Evolutionary conservation across 805 yeast genomes (phyloP).

Genomic region (Yarrowia osloensis): DNA sequence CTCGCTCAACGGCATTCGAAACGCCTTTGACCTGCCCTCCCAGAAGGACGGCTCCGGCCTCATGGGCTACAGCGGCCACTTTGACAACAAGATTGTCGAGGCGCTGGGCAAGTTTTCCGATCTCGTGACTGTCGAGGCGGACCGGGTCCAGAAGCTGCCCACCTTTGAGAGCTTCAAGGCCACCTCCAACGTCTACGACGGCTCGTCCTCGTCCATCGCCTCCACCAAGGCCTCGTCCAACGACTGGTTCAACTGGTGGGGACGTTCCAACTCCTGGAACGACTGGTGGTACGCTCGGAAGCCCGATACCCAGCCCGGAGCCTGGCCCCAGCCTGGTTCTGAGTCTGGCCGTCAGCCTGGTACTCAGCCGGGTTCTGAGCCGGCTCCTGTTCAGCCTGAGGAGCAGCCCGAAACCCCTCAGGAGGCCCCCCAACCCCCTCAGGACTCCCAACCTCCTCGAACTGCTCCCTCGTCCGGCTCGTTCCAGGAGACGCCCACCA

Average conservation of each 20-base stretch:
- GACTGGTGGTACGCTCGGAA: background rate
- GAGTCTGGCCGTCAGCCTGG: too few species aligned
- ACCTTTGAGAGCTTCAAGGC: conserved; percentile 8
- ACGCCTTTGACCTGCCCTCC: conserved; percentile 23
- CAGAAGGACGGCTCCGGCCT: conserved; percentile 17
- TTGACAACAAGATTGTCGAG: background rate
- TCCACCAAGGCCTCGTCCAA: background rate
- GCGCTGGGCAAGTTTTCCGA: conserved; percentile 6
- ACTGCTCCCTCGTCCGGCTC: background rate
- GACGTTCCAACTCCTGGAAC: background rate
- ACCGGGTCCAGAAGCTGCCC: background rate
- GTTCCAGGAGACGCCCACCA: background rate
- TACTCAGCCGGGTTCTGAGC: too few species aligned
- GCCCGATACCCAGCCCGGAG: background rate
- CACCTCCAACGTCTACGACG: background rate
- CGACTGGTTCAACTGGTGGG: conserved; percentile 1
- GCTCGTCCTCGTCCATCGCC: background rate
- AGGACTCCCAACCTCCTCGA: background rate
- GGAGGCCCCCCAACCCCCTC: too few species aligned
- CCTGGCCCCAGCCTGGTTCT: background rate
- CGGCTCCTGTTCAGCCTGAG: background rate
- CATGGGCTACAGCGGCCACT: conserved; percentile 18
- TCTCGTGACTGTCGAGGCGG: conserved; percentile 10
- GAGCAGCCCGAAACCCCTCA: background rate
- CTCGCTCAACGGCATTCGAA: conserved; percentile 12